phyloP scores from a whole-genome alignment of 2,329 filamentous ascomycete genomes.

The Beauveria rudraprayagi region DNA sequence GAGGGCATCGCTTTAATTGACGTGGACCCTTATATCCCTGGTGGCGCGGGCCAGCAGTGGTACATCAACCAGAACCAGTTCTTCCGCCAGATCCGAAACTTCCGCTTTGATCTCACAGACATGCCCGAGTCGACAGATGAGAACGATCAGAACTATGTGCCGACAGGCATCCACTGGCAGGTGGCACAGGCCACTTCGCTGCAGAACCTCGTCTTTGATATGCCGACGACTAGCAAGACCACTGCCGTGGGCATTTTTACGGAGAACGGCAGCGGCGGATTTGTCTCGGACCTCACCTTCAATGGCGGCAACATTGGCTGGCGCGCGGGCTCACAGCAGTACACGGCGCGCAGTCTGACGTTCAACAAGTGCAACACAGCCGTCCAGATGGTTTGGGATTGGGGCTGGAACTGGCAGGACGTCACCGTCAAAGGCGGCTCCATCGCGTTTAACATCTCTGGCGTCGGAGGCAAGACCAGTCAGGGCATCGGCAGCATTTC shows the following conservation, averaged over 20 bases:
- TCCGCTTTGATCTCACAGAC: constrained; percentile 46
- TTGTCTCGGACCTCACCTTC: constrained; percentile 40
- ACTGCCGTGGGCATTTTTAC: constrained; percentile 23
- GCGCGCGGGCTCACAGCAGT: constrained; percentile 57
- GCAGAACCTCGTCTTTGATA: constrained; percentile 53
- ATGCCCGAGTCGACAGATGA: constrained; percentile 35
- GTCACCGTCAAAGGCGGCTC: constrained; percentile 51
- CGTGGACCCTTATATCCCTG: constrained; percentile 54
- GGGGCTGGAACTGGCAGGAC: constrained; percentile 55
- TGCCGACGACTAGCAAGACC: constrained; percentile 19
- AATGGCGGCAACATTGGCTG: constrained; percentile 51
- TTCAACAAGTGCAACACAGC: constrained; percentile 56
- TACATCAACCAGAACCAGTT: constrained; percentile 55
- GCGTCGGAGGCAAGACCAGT: constrained; percentile 39
- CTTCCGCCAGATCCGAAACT: constrained; percentile 54
- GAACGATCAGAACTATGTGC: constrained; percentile 11
- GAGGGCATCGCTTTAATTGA: constrained; percentile 65
- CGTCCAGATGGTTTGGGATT: constrained; percentile 61
- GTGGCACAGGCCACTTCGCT: constrained; percentile 49
- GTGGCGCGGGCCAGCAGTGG: constrained; percentile 21
- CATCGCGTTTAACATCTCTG: constrained; percentile 50
- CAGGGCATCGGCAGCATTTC: constrained; percentile 44
- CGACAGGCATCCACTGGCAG: constrained; percentile 53
- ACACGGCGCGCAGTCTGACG: constrained; percentile 53
- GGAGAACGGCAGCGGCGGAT: constrained; percentile 53